Percentiles rank a stretch among this genome's conserved stretches.
These are phyloP conservation scores for Colletotrichum tanaceti DNA, from an alignment of 2,329 filamentous ascomycete genomes.

Conservation along the genomic window DNA sequence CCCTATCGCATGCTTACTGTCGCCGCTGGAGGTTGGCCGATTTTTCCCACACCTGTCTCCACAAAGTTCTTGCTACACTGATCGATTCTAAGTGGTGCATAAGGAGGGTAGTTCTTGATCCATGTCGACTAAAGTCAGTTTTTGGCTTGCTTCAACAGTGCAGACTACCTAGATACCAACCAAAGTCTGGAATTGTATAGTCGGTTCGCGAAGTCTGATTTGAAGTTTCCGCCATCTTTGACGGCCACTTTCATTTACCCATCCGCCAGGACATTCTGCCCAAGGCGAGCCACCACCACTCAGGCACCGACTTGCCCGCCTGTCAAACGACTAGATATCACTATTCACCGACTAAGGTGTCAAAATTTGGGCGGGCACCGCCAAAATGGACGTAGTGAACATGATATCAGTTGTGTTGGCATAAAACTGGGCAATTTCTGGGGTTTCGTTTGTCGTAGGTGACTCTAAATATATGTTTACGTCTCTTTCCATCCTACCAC, in stretches of 20 bases:
- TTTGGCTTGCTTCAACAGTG: neutral
- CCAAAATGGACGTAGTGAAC: neutral
- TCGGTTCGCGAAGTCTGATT: too few species aligned
- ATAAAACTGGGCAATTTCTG: neutral
- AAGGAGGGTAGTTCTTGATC: neutral
- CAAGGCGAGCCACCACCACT: neutral
- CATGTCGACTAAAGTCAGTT: neutral
- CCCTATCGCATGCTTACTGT: constrained; percentile 6
- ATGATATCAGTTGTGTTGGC: too few species aligned
- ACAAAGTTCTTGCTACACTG: neutral
- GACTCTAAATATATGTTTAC: neutral
- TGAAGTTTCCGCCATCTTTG: too few species aligned
- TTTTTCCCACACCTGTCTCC: neutral
- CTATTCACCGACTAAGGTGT: neutral
- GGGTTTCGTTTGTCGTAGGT: neutral
- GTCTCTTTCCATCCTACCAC: neutral
- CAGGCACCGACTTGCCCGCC: neutral
- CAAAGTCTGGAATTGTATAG: too few species aligned
- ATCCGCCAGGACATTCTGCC: neutral
- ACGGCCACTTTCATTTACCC: too few species aligned
- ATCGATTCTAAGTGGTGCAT: too few species aligned
- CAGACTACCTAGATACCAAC: too few species aligned
- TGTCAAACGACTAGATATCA: neutral
- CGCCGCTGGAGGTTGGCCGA: neutral
- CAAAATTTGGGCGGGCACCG: neutral